A percentile compares a stretch with the other conserved stretches of the same genome.
Conservation (phyloP, 129 eudicot species). For the Smallanthus sonchifolius region DNA sequence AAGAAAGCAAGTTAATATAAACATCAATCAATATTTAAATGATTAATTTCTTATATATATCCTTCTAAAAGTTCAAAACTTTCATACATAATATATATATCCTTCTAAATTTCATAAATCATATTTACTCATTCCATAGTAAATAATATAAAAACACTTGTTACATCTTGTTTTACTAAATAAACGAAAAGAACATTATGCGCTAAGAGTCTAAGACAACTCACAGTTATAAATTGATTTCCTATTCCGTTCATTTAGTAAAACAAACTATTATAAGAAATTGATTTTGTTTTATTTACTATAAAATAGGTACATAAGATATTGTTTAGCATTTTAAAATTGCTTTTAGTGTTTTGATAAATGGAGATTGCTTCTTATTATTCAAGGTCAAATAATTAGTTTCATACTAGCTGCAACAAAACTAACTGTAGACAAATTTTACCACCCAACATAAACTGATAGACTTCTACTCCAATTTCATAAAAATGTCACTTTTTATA, state of each 20-base stretch:
- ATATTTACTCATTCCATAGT: not conserved
- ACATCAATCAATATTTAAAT: not conserved
- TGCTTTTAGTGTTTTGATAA: not conserved
- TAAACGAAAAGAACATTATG: too few species aligned
- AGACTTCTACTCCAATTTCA: not conserved
- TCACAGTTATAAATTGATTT: too few species aligned
- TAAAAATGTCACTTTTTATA: not conserved
- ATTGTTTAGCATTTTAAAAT: too few species aligned
- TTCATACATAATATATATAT: not conserved
- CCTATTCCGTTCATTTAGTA: too few species aligned
- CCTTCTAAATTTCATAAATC: too few species aligned
- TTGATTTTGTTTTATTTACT: not conserved
- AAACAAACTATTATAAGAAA: not conserved
- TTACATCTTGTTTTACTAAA: not conserved
- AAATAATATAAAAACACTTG: not conserved
- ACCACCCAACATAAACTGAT: not conserved
- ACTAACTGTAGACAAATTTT: not conserved
- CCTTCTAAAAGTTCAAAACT: not conserved
- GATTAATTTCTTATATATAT: too few species aligned
- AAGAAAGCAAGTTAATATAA: slow-evolving; percentile 4
- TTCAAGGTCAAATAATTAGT: not conserved
- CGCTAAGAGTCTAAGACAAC: too few species aligned
- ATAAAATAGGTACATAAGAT: too few species aligned
- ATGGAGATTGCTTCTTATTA: not conserved
- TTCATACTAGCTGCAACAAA: not conserved